Percentiles rank a stretch among this genome's conserved stretches.
Conservation (phyloP, 345 rosid species). For the Streptanthus diversifolius region DNA sequence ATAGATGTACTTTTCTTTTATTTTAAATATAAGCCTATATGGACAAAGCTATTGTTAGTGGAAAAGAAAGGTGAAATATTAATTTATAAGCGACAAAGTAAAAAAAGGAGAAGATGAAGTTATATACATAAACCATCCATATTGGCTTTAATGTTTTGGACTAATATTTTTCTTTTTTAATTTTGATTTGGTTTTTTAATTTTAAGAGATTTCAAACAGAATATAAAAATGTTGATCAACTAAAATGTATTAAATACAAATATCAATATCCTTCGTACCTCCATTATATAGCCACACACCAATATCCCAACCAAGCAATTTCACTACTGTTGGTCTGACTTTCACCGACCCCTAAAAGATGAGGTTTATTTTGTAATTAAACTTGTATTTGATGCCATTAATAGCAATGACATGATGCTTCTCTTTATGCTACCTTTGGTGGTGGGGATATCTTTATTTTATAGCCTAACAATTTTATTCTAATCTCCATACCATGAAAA, state of each 20-base stretch:
- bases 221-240: too few species aligned
- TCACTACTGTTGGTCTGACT: not conserved
- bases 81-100: not conserved
- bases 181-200: too few species aligned
- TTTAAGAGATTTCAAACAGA: too few species aligned
- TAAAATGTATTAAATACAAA: too few species aligned
- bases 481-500: not conserved
- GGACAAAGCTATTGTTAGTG: not conserved
- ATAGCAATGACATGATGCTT: constrained; percentile 20
- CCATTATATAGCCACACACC: not conserved
- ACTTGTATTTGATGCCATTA: constrained; percentile 14
- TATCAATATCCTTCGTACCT: not conserved
- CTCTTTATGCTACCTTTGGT: constrained; percentile 21
- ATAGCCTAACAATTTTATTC: not conserved
- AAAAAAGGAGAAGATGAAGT: too few species aligned
- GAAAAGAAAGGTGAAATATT: not conserved
- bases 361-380: not conserved
- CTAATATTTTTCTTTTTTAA: too few species aligned
- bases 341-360: not conserved
- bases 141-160: too few species aligned
- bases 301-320: not conserved
- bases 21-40: not conserved
- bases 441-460: constrained; percentile 9
- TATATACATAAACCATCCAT: too few species aligned
- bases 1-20: not conserved